Evolutionary conservation across 495 filamentous ascomycete species (phyloP).

Genomic region (Neurospora sublineolata): DNA sequence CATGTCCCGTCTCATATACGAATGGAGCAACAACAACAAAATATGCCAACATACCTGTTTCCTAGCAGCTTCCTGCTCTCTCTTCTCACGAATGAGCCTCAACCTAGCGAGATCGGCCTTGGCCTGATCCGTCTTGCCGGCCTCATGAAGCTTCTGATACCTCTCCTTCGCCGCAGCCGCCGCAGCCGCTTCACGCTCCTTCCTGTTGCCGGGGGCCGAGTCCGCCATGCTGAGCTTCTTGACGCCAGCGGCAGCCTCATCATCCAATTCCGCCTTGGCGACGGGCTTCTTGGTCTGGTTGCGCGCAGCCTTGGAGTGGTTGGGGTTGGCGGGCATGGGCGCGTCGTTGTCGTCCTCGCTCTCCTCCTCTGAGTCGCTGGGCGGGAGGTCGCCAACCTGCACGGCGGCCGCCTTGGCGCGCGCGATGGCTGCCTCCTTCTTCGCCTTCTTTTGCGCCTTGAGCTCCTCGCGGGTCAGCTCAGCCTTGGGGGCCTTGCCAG

Average conservation of each 20-base stretch:
- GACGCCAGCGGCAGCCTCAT: constrained; percentile 37
- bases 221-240: constrained; percentile 31
- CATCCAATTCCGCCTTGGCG: constrained; percentile 10
- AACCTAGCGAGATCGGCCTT: constrained; percentile 82
- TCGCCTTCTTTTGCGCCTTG: constrained; percentile 75
- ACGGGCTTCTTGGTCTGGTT: constrained; percentile 37
- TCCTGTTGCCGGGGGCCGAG: constrained; percentile 40
- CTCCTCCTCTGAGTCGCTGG: constrained; percentile 53
- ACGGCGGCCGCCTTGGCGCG: constrained; percentile 49
- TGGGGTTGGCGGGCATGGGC: constrained; percentile 75
- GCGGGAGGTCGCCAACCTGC: constrained; percentile 73
- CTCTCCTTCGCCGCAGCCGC: constrained; percentile 79
- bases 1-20: not conserved
- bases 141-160: constrained; percentile 87
- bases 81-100: constrained; percentile 66
- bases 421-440: constrained; percentile 80
- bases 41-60: constrained; percentile 32
- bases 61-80: constrained; percentile 65
- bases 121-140: constrained; percentile 94
- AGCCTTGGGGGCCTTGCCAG: constrained; percentile 28
- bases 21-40: not conserved
- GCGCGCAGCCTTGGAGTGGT: constrained; percentile 63
- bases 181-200: constrained; percentile 82
- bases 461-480: constrained; percentile 74
- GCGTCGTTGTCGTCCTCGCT: constrained; percentile 42